These are phyloP conservation scores for Clarireedia homoeocarpa DNA, from an alignment of 2,329 filamentous ascomycete genomes.

Conservation along the genomic window DNA sequence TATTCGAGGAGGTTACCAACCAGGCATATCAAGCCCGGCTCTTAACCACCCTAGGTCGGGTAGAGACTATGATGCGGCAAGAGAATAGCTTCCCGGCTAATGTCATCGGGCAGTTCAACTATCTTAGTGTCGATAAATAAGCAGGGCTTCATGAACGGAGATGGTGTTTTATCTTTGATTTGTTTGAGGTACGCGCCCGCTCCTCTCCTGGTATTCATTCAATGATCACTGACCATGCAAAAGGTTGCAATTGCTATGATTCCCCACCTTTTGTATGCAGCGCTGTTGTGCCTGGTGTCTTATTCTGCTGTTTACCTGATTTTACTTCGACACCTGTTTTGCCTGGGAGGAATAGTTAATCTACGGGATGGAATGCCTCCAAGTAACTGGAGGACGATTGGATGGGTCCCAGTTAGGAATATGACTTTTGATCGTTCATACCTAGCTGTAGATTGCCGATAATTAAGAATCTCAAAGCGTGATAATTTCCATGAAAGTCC, in stretches of 20 bases:
- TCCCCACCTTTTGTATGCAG: too few species aligned
- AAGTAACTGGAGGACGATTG: not conserved
- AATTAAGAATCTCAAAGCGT: not conserved
- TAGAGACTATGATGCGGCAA: not conserved
- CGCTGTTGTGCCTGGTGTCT: too few species aligned
- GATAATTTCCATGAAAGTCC: not conserved
- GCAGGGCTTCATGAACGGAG: not conserved
- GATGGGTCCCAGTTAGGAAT: not conserved
- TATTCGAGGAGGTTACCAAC: not conserved
- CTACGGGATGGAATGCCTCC: not conserved
- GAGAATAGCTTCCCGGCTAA: not conserved
- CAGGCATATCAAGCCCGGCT: not conserved
- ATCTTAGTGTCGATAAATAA: not conserved
- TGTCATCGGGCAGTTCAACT: not conserved
- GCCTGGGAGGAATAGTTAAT: not conserved
- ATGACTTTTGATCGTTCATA: not conserved
- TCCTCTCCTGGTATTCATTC: too few species aligned
- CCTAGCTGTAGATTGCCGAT: not conserved
- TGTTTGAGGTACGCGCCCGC: too few species aligned
- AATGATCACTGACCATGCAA: too few species aligned
- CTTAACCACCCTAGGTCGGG: not conserved
- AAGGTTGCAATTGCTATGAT: too few species aligned
- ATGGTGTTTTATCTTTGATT: not conserved
- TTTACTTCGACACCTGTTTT: not conserved
- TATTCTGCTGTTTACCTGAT: not conserved